Evolutionary conservation across 169 alveolate genomes (phyloP), one percentile per base, ranked within the genome.

Genomic region (Ichthyophthirius multifiliis): DNA sequence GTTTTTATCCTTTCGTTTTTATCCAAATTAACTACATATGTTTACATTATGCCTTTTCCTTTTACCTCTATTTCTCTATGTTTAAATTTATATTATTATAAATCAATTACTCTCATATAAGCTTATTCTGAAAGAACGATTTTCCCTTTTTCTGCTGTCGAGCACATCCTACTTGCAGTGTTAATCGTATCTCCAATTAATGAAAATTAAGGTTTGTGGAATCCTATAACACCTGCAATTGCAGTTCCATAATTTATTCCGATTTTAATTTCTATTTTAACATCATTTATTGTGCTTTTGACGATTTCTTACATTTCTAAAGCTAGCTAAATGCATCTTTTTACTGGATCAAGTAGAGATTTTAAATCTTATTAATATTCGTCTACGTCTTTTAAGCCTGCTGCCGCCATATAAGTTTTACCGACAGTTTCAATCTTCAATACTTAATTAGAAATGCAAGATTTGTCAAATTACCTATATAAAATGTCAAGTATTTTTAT

Each of bases 201-300:
- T 13, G 95, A 88, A 77, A 94, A 94, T 83, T 94, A 83, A 4
- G 97, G 97, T 46, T 94, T 94, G 64, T 90, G 96, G 37, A 89
- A 85, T 4, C 97, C 97, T 0, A 94, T 93, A 23, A 94, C 96
- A 7, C 96, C 97, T 7, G 96, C 93, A 34, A 92, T 91, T 0
- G 92, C 97, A 31, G 88, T 81, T 16, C 97, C 97, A 75, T 88
- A 89, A 80, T 94, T 94, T n/a, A 94, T 90, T 16, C 97, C 97
- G 23, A 55, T 27, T 55, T 55, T 55, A 20, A 55, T 55, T 55
- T 55, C 71, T 10, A 55, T 39, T 27, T 55, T 55, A 27, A 34
- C 71, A 1, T 34, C 23, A 27, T 55, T 55, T 1, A 39, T 55
- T 3, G 43, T 55, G 18, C 31, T 55, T 55, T 55, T 55, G 39